Base-by-base conservation (phyloP, 176 grass and related monocot species). In the Aechmea fasciata region DNA sequence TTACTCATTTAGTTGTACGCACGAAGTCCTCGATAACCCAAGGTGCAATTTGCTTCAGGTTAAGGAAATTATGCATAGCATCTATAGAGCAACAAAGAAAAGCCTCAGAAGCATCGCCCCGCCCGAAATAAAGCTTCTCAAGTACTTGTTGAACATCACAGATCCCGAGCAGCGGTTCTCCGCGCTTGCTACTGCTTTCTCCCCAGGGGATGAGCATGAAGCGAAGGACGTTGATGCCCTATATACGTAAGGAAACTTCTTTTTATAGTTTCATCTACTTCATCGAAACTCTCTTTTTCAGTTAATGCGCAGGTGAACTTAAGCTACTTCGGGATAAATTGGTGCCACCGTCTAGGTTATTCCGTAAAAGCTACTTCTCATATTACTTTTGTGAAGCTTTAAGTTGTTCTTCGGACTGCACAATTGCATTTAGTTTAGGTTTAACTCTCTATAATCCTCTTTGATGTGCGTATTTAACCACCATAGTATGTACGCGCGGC, bases 121-220 rank as follows among this genome's bases (percentile, higher is more conserved):
- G 72, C 80, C 72, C 63, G 92, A 96, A 76, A 89, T 91, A 85
- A 88, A 80, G 79, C 85, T 96, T 75, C 50, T 96, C 48, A 96
- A 96, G 73, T 82, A 91, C 80, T 75, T 96, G 81, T 73, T 96
- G 83, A 96, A 96, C 77, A 89, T 96, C 76, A 82, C 77, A 77
- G 92, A 96, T 55, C 92, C 92, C 51, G 92, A 96, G 64, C 80
- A 91, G 28, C 77, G 92, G 24, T 85, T 91, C 74, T 64, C 74
- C 25, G 88, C 76, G 69, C 83, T 96, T 70, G 88, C 88, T 55
- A 74, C 74, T 67, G 84, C 78, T 87, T 96, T 96, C 65, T 85
- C 83, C 81, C 83, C 87, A 50, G 92, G 82, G 61, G 79, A 89
- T 75, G 83, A 85, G 33, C 67, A 66, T 55, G 88, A 86, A 67